phyloP scores from a whole-genome alignment of 192 early-diverging fungal species.

The Borealophlyctis nickersoniae region DNA sequence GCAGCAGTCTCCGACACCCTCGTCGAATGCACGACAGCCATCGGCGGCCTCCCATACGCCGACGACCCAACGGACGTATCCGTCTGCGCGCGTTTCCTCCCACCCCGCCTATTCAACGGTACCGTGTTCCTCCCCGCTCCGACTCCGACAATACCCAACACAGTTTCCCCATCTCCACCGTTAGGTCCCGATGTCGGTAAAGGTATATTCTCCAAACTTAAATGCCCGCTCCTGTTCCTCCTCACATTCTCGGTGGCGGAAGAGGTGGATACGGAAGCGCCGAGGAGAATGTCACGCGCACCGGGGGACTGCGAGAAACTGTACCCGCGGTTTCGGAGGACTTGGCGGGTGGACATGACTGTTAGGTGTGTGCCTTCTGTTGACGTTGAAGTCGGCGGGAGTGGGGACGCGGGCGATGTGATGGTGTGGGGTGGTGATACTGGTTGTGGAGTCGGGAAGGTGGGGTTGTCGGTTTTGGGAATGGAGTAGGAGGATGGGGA shows the following conservation, averaged over 20 bases:
- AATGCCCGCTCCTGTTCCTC: no score
- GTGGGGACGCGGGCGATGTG: not conserved
- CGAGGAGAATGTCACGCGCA: constrained; percentile 36
- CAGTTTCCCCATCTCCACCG: no score
- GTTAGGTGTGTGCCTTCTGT: constrained; percentile 17
- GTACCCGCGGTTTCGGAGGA: constrained; percentile 40
- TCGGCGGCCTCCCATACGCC: no score
- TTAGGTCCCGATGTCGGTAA: no score
- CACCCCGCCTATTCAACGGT: no score
- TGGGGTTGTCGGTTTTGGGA: constrained; percentile 1
- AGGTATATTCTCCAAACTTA: no score
- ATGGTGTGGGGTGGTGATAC: constrained; percentile 7
- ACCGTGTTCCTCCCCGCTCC: no score
- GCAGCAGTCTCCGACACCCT: no score
- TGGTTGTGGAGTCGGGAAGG: not conserved
- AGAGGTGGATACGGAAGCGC: constrained; percentile 3
- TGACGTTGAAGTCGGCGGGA: not conserved
- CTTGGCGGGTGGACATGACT: constrained; percentile 41
- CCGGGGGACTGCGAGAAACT: constrained; percentile 43
- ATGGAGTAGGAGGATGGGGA: not conserved
- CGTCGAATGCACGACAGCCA: no score
- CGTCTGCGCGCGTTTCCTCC: no score
- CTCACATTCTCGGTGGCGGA: not conserved
- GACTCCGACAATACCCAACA: no score
- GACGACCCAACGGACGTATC: no score